Evolutionary conservation across 1,284 basidiomycete genomes (phyloP), one percentile per base, ranked within the genome.

Genomic region (Melampsora americana): DNA sequence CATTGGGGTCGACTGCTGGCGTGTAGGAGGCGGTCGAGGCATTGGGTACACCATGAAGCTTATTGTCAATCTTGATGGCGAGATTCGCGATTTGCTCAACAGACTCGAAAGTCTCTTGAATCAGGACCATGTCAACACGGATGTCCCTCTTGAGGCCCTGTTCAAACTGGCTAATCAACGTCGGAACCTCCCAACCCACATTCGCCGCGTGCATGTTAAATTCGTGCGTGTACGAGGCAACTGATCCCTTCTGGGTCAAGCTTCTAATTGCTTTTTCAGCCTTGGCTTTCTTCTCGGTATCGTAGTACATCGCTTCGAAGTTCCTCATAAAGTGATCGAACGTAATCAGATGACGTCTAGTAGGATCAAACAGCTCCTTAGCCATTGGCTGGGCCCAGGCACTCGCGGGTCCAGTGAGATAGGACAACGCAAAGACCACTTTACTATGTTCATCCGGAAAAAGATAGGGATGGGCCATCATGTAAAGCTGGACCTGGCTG

Each of bases 181-280:
- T 61, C 11, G 59, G n/a, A 23, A 30, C 28, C 59, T 62, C 67
- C 67, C 67, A 69, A 5, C 46, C 67, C 1, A 23, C 18, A 26
- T 59, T 32, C 12, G 46, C 44, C n/a, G 50, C 50, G 28, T 69
- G 50, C 11, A 69, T 16, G 5, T 35, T 59, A 48, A 69, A 69
- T 56, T 56, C 28, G 35, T 69, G 50, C n/a, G 67, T 69, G 35
- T 69, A 69, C 18, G 14, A 5, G 2, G 67, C 26, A 2, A 59
- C 67, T 26, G 67, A 32, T 20, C 39, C 42, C 14, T 42, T 69
- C 30, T 69, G 67, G 7, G 23, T 50, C 23, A 69, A 28, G 18
- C 26, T 35, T 9, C 35, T 3, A 35, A 35, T 35, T 9, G 35
- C 35, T 9, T 35, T 35, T 9, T 35, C 35, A n/a, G n/a, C n/a